phyloP scores from a whole-genome alignment of 768 basidiomycete genomes.

The Rhodotorula paludigena region DNA sequence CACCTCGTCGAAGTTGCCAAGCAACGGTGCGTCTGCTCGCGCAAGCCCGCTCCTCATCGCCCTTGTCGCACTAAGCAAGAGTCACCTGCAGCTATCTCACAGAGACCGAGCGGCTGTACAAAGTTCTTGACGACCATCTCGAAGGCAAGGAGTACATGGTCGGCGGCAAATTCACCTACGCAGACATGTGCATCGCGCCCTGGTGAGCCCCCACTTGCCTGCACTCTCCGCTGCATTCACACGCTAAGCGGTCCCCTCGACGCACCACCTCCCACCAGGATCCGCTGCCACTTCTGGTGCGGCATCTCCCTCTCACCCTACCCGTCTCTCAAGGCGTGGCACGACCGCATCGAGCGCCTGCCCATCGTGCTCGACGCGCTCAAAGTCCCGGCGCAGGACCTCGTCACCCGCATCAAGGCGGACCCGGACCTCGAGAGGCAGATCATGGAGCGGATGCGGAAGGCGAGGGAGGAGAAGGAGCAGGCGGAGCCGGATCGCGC shows the following conservation, averaged over 20 bases:
- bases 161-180: conserved; percentile 14
- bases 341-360: conserved; percentile 17
- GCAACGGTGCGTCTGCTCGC: not conserved
- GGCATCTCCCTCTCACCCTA: conserved; percentile 10
- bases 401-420: conserved; percentile 15
- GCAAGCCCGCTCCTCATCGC: not conserved
- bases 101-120: conserved; percentile 17
- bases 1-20: not conserved
- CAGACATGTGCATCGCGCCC: conserved; percentile 16
- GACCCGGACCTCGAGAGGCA: conserved; percentile 11
- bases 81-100: not conserved
- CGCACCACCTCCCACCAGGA: too few relatives aligned
- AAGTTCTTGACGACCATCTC: conserved; percentile 21
- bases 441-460: conserved; percentile 28
- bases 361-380: conserved; percentile 18
- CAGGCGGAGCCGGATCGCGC: not conserved
- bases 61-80: too few relatives aligned
- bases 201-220: not conserved
- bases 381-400: conserved; percentile 20
- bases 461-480: not conserved
- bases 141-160: conserved; percentile 11
- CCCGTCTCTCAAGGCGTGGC: conserved; percentile 16
- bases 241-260: too few relatives aligned
- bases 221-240: too few relatives aligned
- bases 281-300: conserved; percentile 22